These are phyloP conservation scores for Leucogyrophana mollusca DNA, from an alignment of 768 basidiomycete species.

Conservation along the genomic window DNA sequence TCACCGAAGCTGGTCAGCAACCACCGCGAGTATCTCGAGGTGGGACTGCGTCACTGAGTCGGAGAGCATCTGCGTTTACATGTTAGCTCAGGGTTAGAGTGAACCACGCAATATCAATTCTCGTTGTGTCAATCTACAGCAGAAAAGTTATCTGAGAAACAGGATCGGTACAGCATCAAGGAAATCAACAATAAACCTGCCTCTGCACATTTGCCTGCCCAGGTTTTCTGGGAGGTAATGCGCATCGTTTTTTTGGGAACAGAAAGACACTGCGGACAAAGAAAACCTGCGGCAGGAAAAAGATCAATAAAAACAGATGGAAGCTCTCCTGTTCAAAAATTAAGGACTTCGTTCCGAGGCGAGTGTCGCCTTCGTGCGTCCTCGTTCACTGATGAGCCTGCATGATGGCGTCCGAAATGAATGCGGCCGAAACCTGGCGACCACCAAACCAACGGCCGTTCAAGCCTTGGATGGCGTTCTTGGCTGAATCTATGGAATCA, in stretches of 20 bases:
- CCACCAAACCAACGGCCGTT: conserved; percentile 98
- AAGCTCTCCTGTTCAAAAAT: conserved; percentile 17
- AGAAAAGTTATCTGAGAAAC: conserved; percentile 32
- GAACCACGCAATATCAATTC: conserved; percentile 13
- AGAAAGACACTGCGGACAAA: conserved; percentile 20
- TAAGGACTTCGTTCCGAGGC: conserved; percentile 15
- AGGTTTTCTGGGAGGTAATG: conserved; percentile 24
- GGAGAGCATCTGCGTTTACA: no score
- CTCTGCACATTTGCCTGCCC: conserved; percentile 24
- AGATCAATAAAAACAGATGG: conserved; percentile 31
- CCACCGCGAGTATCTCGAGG: no score
- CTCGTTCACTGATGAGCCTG: conserved; percentile 74
- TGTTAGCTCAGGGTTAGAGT: neutral
- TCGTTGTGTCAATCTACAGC: conserved; percentile 30
- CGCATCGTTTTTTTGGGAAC: conserved; percentile 31
- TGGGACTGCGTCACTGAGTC: no score
- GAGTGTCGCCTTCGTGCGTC: no score
- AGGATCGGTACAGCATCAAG: conserved; percentile 27
- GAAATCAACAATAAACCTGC: conserved; percentile 37
- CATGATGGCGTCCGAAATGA: conserved; percentile 94
- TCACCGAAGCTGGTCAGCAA: no score
- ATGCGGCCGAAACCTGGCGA: conserved; percentile 80
- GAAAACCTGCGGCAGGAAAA: conserved; percentile 28
- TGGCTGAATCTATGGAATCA: conserved; percentile 71
- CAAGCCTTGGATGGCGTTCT: conserved; percentile 82